These are phyloP conservation scores for Podospora pseudocomata DNA, from an alignment of 495 filamentous ascomycete genomes.

Conservation along the genomic window DNA sequence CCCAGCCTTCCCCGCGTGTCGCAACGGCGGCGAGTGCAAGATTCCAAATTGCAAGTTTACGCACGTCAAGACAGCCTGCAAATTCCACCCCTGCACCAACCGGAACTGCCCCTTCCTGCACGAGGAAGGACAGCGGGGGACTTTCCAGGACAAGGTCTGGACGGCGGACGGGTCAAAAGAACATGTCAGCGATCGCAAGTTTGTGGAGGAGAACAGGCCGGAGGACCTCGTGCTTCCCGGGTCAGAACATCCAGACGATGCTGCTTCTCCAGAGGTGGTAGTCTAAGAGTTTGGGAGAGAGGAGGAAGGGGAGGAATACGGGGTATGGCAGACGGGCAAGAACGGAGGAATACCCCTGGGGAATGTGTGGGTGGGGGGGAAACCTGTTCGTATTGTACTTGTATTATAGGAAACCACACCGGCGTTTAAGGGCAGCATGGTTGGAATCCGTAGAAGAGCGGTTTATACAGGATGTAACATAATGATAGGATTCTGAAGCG, in stretches of 20 bases:
- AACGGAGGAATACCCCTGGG: slow-evolving; percentile 1
- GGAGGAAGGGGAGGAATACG: background rate
- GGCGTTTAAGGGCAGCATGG: slow-evolving; percentile 22
- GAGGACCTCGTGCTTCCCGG: slow-evolving; percentile 82
- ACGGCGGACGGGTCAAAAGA: slow-evolving; percentile 55
- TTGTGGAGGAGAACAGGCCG: slow-evolving; percentile 62
- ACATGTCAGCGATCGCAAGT: slow-evolving; percentile 90
- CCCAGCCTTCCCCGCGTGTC: slow-evolving; percentile 71
- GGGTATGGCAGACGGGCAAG: slow-evolving; percentile 8
- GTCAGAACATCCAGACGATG: slow-evolving; percentile 26
- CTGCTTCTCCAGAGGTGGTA: slow-evolving; percentile 24
- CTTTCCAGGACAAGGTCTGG: slow-evolving; percentile 91
- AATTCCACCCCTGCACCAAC: slow-evolving; percentile 87
- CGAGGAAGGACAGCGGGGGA: slow-evolving; percentile 77
- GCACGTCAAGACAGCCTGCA: slow-evolving; percentile 78
- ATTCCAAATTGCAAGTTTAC: slow-evolving; percentile 84
- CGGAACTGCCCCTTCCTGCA: slow-evolving; percentile 83
- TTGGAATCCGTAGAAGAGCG: slow-evolving; percentile 18
- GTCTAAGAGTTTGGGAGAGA: slow-evolving; percentile 19
- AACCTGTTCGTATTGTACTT: slow-evolving; percentile 19
- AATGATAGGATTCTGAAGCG: background rate
- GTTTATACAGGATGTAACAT: background rate
- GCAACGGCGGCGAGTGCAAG: slow-evolving; percentile 89
- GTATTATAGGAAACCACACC: slow-evolving; percentile 27
- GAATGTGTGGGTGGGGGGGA: slow-evolving; percentile 11